Conservation (phyloP, 140 eudicot species). For the Cichorium intybus region DNA sequence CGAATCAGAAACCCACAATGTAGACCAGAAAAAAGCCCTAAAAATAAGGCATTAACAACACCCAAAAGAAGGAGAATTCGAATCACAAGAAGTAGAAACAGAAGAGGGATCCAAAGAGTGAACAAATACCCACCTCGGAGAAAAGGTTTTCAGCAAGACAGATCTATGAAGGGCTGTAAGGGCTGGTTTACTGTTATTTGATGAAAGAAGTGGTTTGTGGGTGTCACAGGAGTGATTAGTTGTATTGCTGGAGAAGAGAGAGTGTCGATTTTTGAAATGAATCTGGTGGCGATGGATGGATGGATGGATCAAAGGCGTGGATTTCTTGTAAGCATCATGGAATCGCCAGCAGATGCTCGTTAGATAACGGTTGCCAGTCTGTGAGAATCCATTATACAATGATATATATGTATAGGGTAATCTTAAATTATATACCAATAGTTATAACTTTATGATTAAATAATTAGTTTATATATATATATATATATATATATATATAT, state of each 20-base stretch:
- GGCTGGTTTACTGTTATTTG: background rate
- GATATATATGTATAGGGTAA: background rate
- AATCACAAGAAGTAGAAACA: background rate
- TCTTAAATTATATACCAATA: background rate
- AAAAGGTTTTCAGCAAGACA: slow-evolving; percentile 7
- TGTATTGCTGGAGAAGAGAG: background rate
- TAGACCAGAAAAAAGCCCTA: slow-evolving; percentile 13
- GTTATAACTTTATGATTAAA: background rate
- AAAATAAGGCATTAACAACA: background rate
- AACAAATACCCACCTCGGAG: slow-evolving; percentile 5
- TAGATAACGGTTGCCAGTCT: slow-evolving; percentile 25
- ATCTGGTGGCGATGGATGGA: slow-evolving; percentile 3
- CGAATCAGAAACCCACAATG: background rate
- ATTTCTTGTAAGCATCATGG: slow-evolving; percentile 10
- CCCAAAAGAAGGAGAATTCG: background rate
- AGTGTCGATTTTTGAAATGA: background rate
- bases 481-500: no score
- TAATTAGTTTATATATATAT: background rate
- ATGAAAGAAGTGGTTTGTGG: background rate
- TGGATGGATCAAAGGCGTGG: slow-evolving; percentile 12
- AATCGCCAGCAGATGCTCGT: slow-evolving; percentile 21
- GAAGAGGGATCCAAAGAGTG: background rate
- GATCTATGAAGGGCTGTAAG: slow-evolving; percentile 15
- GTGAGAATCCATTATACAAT: slow-evolving; percentile 8
- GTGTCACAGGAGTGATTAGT: slow-evolving; percentile 1